Percentiles rank a stretch among this genome's conserved stretches.
These are phyloP conservation scores for Ceratobasidium sp. DNA, from an alignment of 1,284 basidiomycete genomes.

Conservation along the genomic window DNA sequence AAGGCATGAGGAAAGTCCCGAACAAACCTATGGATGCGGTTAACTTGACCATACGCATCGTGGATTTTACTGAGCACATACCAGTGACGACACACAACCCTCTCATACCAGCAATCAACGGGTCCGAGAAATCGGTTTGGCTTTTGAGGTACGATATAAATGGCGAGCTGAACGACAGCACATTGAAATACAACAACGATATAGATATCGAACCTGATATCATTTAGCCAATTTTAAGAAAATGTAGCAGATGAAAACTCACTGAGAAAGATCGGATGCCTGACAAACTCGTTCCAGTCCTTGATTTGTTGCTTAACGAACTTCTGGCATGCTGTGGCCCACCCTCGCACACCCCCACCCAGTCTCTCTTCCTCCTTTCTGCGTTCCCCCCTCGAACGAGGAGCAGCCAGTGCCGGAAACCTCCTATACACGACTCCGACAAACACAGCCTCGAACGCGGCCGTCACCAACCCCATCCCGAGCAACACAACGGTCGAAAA, in stretches of 20 bases:
- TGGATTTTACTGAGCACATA: background rate
- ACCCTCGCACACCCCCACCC: background rate
- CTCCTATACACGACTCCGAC: conserved; percentile 57
- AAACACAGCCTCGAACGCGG: conserved; percentile 58
- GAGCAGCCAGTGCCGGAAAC: conserved; percentile 54
- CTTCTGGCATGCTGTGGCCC: conserved; percentile 10
- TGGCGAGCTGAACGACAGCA: conserved; percentile 55
- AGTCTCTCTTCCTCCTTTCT: background rate
- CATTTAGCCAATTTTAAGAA: conserved; percentile 34
- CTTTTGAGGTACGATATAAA: conserved; percentile 63
- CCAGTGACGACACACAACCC: conserved; percentile 62
- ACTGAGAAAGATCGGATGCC: conserved; percentile 62
- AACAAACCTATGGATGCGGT: conserved; percentile 54
- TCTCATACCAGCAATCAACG: conserved; percentile 69
- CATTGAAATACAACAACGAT: conserved; percentile 65
- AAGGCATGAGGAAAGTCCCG: conserved; percentile 63
- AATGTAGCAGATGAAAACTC: conserved; percentile 1
- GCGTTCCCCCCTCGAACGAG: background rate
- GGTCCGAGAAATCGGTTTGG: conserved; percentile 61
- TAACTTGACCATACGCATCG: conserved; percentile 41
- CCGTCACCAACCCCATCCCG: conserved; percentile 56
- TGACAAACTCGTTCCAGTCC: conserved; percentile 64
- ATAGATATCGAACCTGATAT: conserved; percentile 60
- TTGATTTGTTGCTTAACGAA: conserved; percentile 32
- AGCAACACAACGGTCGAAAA: conserved; percentile 57